These are phyloP conservation scores for Nicotiana tabacum DNA, from an alignment of 257 asterid species.

Conservation along the genomic window DNA sequence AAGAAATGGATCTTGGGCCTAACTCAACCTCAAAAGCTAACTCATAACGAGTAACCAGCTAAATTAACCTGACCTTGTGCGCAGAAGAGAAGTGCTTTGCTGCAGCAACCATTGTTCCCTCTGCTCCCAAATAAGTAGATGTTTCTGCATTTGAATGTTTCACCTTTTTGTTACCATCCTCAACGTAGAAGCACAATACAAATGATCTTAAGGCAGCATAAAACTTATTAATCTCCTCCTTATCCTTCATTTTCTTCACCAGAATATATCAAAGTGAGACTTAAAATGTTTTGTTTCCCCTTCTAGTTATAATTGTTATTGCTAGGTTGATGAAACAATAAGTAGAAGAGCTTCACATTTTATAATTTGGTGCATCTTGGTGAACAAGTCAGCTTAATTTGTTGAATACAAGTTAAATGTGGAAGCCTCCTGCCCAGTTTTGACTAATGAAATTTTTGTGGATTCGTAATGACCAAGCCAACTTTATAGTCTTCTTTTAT, in stretches of 20 bases:
- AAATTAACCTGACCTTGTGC: slow-evolving; percentile 28
- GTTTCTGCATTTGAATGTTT: slow-evolving; percentile 13
- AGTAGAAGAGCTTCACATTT: neutral
- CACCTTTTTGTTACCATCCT: slow-evolving; percentile 1
- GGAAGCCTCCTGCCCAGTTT: no score
- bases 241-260: neutral
- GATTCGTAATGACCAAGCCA: neutral
- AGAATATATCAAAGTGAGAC: neutral
- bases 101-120: slow-evolving; percentile 35
- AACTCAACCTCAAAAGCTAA: no score
- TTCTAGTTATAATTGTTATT: neutral
- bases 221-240: neutral
- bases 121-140: slow-evolving; percentile 20
- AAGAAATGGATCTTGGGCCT: no score
- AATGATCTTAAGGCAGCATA: slow-evolving; percentile 15
- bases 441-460: neutral
- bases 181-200: slow-evolving; percentile 12
- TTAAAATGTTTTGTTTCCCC: no score
- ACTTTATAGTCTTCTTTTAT: no score
- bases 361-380: neutral
- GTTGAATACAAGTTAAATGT: neutral
- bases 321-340: neutral
- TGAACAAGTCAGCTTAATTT: neutral
- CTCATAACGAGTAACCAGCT: neutral
- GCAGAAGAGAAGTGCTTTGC: slow-evolving; percentile 45